These are phyloP conservation scores for Cocos nucifera DNA, from an alignment of 176 grass and related monocot species.

Conservation along the genomic window DNA sequence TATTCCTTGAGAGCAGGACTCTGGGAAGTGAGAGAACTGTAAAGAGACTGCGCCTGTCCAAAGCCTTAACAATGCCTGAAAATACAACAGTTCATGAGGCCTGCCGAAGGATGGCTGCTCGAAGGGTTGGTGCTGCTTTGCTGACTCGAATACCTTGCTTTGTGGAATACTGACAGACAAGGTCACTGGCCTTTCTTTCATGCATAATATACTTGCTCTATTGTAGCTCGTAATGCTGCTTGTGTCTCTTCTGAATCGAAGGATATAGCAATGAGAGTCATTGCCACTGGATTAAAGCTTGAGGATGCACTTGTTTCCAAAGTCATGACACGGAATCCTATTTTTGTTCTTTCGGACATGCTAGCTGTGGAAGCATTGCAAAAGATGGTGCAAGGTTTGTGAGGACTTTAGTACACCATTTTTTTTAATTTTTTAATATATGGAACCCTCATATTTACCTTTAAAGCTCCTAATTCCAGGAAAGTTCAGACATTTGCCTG, in stretches of 20 bases:
- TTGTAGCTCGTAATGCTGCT: neutral
- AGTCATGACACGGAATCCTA: conserved; percentile 69
- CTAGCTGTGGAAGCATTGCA: conserved; percentile 62
- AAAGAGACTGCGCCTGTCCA: conserved; percentile 55
- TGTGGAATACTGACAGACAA: conserved; percentile 79
- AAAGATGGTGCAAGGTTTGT: conserved; percentile 68
- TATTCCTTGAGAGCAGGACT: conserved; percentile 24
- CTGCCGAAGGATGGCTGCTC: conserved; percentile 56
- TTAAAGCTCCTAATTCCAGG: conserved; percentile 24
- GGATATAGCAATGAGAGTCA: conserved; percentile 52
- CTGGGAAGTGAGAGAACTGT: conserved; percentile 57
- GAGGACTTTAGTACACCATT: neutral
- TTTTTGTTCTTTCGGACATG: conserved; percentile 64
- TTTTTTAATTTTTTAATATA: no score
- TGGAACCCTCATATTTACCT: neutral
- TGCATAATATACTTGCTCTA: no score
- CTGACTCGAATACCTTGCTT: conserved; percentile 64
- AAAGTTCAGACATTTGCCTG: conserved; percentile 72
- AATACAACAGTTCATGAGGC: conserved; percentile 58
- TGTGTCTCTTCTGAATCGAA: neutral
- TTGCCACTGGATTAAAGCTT: conserved; percentile 43
- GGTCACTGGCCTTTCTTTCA: conserved; percentile 5
- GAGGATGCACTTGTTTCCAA: conserved; percentile 53
- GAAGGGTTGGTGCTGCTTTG: conserved; percentile 51
- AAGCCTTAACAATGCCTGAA: conserved; percentile 75